Evolutionary conservation across 106 monocot genomes (phyloP).

Genomic region (Amphibolis antarctica): DNA sequence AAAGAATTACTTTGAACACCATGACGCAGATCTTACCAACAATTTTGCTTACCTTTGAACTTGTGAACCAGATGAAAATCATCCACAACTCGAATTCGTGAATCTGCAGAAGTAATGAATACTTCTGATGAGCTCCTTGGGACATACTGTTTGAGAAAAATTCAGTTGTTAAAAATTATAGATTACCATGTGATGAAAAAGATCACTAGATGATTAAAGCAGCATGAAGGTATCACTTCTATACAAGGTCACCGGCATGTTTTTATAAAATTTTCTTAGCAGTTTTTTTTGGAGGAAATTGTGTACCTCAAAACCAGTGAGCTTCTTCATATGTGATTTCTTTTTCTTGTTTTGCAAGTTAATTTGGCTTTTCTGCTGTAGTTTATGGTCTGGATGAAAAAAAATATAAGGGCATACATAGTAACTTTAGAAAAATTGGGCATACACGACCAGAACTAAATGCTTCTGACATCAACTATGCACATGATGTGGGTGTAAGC

Average conservation of each 20-base stretch:
- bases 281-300: not conserved
- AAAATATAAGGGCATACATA: constrained; percentile 2
- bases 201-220: not conserved
- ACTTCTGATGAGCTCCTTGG: constrained; percentile 7
- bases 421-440: not conserved
- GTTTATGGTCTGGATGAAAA: constrained; percentile 55
- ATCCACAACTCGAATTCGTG: constrained; percentile 39
- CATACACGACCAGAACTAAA: not conserved
- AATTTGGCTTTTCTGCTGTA: constrained; percentile 55
- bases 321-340: constrained; percentile 71
- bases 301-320: constrained; percentile 90
- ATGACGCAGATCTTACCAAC: too few species aligned
- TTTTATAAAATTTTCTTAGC: too few species aligned
- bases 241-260: too few species aligned
- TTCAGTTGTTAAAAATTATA: not conserved
- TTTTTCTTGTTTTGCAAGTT: constrained; percentile 68
- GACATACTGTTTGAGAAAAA: not conserved
- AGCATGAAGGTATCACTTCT: not conserved
- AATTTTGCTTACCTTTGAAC: not conserved
- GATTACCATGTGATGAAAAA: not conserved
- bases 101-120: constrained; percentile 72
- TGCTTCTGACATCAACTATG: not conserved
- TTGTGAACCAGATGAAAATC: constrained; percentile 6
- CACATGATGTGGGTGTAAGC: not conserved
- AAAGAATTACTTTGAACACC: too few species aligned